Evolutionary conservation across 305 asterid species (phyloP), one percentile per base, ranked within the genome.

Genomic region (Ilex paraguariensis): DNA sequence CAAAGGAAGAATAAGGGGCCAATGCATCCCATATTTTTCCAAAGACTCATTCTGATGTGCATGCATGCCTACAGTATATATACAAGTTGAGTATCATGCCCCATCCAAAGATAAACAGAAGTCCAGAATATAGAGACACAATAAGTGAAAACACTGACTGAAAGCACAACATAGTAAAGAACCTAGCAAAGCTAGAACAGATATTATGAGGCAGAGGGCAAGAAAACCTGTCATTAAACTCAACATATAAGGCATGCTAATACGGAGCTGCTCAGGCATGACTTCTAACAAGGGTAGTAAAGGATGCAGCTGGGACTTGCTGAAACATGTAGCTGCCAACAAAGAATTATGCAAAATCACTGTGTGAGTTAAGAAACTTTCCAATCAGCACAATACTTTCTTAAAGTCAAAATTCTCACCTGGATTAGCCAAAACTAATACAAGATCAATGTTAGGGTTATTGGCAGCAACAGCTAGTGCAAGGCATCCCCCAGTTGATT

Each of bases 381-480:
- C 42, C 42, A 5, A 36, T 36, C 42, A 36, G 9, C 42, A 36
- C 42, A 8, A 36, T 36, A 36, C 6, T 36, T 5, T 36, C 42
- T 36, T 8, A 36, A 8, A 36, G 9, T 4, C 9, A 8, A 36
- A 36, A 8, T 36, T 36, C 42, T 36, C 9, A 87, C 97, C 96
- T 75, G 97, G 90, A 75, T 91, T 91, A 16, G 91, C 89, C 79
- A 91, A 77, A 62, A 91, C 75, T 45, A 91, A 67, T 39, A 79
- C 51, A 49, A 91, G 93, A 73, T 88, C 88, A 57, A 86, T 77
- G 49, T 82, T 71, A 5, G 85, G 87, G 73, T 81, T 91, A 33
- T 89, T 80, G 15, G 96, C 83, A 72, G 96, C 96, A 80, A 91
- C 83, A 61, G 88, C 85, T 46, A 88, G 85, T 0, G 96, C 93